Evolutionary conservation across 108 stramenopile genomes (phyloP).

Genomic region (Skeletonema grethae): DNA sequence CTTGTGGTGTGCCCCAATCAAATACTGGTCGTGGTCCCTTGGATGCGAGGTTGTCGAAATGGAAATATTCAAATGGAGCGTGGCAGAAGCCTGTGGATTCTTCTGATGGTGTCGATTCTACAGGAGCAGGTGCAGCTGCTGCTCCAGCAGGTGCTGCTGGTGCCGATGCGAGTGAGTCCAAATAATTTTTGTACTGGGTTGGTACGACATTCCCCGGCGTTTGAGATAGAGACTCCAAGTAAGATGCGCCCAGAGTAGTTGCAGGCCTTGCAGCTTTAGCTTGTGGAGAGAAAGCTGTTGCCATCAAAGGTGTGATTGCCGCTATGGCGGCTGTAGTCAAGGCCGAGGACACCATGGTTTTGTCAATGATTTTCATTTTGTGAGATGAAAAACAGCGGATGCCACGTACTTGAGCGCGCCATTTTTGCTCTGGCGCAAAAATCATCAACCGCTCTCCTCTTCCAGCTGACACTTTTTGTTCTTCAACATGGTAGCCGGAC

Average conservation of each 20-base stretch:
- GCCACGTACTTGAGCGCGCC: neutral
- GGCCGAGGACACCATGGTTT: neutral
- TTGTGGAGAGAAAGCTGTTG: neutral
- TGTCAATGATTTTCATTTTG: neutral
- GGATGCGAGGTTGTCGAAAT: conserved; percentile 38
- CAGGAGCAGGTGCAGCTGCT: neutral
- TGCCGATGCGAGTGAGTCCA: neutral
- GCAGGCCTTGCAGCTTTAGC: neutral
- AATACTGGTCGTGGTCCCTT: conserved; percentile 60
- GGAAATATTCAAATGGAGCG: conserved; percentile 43
- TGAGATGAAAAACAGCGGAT: neutral
- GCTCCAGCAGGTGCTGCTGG: neutral
- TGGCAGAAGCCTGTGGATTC: conserved; percentile 1
- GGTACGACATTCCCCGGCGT: neutral
- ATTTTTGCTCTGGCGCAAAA: neutral
- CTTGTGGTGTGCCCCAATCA: conserved; percentile 62
- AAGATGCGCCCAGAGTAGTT: neutral
- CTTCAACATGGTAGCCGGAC: conserved; percentile 6
- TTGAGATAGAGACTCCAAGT: neutral
- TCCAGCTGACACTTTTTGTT: neutral
- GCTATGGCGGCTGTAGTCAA: neutral
- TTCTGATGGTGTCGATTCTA: neutral
- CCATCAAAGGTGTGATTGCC: neutral
- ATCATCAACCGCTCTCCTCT: too few species aligned
- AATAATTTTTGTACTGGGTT: neutral